Evolutionary conservation across 768 basidiomycete species (phyloP), one percentile per base, ranked within the genome.

Genomic region (Tricholomella constricta): DNA sequence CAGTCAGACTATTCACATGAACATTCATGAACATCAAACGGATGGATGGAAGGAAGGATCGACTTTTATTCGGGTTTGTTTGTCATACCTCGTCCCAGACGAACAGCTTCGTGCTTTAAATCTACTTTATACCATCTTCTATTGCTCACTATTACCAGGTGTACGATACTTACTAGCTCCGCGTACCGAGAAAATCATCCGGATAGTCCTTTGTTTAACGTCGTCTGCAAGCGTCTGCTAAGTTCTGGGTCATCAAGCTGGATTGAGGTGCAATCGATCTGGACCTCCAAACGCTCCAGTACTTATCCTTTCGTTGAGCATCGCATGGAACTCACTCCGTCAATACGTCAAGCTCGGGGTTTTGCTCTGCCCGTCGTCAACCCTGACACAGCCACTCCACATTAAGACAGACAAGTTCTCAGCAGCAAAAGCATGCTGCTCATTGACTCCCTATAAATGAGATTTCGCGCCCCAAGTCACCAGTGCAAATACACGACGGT

Each of bases 51-150:
- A 36, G 23, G 23, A 34, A 23, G 17, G 32, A 9, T 32, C 32
- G 23, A 23, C 41, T 43, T 26, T 23, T 43, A 50, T 57, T 37
- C 25, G 29, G 51, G 32, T 31, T 47, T 29, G 22, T 42, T 58
- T 31, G 27, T 19, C n/a, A 55, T 55, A 58, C 40, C 52, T 45
- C 51, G 45, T 32, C 44, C 10, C 27, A 22, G 40, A 19, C 11
- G 25, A 51, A 44, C 31, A 32, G 17, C 20, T 32, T 57, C 31
- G 20, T 44, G n/a, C n/a, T 47, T 46, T 20, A 34, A 6, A 46
- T 48, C 31, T 55, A 58, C 47, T 17, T 41, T 58, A 54, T 51
- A 41, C 31, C 48, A 43, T 51, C 7, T 51, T 52, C n/a, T 54
- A 37, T 47, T 48, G 19, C 20, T 48, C 31, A 3, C 9, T 22